phyloP scores from a whole-genome alignment of 352 stramenopile species.

The Phytophthora fragariae region DNA sequence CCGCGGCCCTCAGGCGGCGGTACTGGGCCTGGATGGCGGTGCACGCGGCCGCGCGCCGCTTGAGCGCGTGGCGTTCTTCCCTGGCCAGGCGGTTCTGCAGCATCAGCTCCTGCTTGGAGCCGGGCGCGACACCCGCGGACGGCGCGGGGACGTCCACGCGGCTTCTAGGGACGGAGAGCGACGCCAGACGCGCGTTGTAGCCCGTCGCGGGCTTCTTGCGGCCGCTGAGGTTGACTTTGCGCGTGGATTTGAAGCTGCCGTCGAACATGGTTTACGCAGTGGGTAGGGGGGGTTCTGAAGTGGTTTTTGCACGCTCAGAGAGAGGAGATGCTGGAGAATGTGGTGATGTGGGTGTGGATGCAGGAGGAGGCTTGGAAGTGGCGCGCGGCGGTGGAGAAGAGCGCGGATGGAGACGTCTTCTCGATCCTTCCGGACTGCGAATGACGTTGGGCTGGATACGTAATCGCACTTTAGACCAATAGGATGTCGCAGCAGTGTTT shows the following conservation, averaged over 20 bases:
- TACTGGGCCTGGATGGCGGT: conserved; percentile 61
- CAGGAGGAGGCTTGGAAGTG: not conserved
- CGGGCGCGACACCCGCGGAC: not conserved
- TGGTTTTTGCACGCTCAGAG: conserved; percentile 2
- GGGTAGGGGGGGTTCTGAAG: not conserved
- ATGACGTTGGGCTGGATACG: conserved; percentile 18
- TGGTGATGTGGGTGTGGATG: not conserved
- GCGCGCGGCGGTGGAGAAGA: not conserved
- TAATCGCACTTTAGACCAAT: conserved; percentile 15
- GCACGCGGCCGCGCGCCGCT: conserved; percentile 47
- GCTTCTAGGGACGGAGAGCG: conserved; percentile 24
- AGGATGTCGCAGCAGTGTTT: not conserved
- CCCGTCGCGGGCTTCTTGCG: conserved; percentile 50
- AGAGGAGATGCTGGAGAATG: not conserved
- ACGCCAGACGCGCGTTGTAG: conserved; percentile 33
- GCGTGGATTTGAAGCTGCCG: conserved; percentile 71
- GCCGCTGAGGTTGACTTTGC: conserved; percentile 77
- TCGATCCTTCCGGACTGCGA: conserved; percentile 27
- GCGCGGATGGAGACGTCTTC: conserved; percentile 4
- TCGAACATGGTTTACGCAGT: conserved; percentile 61
- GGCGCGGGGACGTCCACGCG: conserved; percentile 5
- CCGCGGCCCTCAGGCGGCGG: conserved; percentile 39
- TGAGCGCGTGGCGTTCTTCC: conserved; percentile 60
- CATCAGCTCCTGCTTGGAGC: conserved; percentile 68
- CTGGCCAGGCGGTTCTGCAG: conserved; percentile 60